These are phyloP conservation scores for Chaetoceros muelleri DNA, from an alignment of 108 stramenopile genomes.

Conservation along the genomic window DNA sequence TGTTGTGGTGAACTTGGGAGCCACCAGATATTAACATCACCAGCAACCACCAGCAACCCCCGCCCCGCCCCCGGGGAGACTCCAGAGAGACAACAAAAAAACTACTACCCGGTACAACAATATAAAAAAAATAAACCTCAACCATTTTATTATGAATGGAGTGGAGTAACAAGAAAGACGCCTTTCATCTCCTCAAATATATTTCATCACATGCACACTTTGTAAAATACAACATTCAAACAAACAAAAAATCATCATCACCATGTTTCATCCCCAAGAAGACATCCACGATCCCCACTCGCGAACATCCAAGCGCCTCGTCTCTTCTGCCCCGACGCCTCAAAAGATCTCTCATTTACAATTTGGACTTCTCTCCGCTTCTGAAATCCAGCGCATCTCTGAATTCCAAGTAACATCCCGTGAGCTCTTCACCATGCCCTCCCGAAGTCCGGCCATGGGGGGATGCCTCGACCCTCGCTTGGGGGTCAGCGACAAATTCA, in stretches of 20 bases:
- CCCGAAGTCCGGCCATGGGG: slow-evolving; percentile 77
- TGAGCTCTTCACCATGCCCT: slow-evolving; percentile 91
- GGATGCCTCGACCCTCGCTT: slow-evolving; percentile 90
- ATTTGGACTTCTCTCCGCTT: slow-evolving; percentile 88
- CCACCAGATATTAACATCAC: too few species aligned
- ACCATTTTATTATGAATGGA: too few species aligned
- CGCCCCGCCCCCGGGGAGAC: too few species aligned
- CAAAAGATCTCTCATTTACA: slow-evolving; percentile 92
- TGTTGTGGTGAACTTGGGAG: too few species aligned
- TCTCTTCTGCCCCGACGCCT: slow-evolving; percentile 58
- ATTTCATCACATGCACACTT: too few species aligned
- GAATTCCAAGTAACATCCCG: slow-evolving; percentile 89
- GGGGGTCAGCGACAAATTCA: slow-evolving; percentile 88
- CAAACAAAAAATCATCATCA: not conserved
- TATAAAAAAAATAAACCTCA: too few species aligned
- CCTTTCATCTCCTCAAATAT: too few species aligned
- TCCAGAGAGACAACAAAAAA: not conserved
- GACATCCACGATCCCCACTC: slow-evolving; percentile 6
- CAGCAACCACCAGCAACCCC: too few species aligned
- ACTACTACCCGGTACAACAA: not conserved
- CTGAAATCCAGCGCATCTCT: slow-evolving; percentile 85
- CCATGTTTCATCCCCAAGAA: not conserved
- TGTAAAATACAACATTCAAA: not conserved
- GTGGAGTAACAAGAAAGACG: too few species aligned
- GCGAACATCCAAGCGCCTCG: slow-evolving; percentile 30